Base-by-base conservation (phyloP, 306 rosid species). In the Vigna mungo region DNA sequence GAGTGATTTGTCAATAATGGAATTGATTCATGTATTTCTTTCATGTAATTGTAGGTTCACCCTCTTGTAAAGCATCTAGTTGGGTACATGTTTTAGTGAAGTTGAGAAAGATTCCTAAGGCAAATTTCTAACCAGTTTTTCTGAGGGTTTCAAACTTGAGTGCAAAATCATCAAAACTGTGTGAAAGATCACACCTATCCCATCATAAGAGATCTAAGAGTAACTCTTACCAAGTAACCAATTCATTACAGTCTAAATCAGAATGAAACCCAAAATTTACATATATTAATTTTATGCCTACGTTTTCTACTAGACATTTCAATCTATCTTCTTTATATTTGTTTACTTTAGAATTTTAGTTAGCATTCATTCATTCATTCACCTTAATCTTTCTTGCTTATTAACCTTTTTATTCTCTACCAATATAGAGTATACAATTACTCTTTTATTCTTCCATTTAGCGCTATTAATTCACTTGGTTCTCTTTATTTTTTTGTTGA, bases 1-100 rank as follows among this genome's bases (percentile, higher is more conserved):
- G 84, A 84, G 47, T 79, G 75, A 70, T 46, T 18, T 79, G 46
- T 80, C 72, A 30, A 20, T 63, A 78, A 23, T 65, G 44, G 68
- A 54, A 52, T 53, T 53, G 43, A 11, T 11, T 21, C n/a, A 11
- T 47, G 64, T 80, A 25, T 54, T 61, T 46, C 59, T 53, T 49
- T 36, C 76, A 32, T 47, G 77, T 10, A 70, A 46, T 36, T 43
- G 72, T 16, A 70, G 54, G 49, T 54, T 56, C 53, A 68, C 72
- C 76, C 59, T 68, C 49, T 37, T 67, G 66, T 58, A 8, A 81
- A 46, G 25, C 63, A 70, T 67, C 20, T 64, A 44, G 54, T 20
- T 1, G 20, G 30, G n/a, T 59, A 51, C 43, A 21, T 59, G 30
- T 30, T 36, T 47, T 25, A 32, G 62, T 15, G 71, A 25, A 36